Conservation (phyloP, 1,284 basidiomycete species). For the Irpex lacteus region DNA sequence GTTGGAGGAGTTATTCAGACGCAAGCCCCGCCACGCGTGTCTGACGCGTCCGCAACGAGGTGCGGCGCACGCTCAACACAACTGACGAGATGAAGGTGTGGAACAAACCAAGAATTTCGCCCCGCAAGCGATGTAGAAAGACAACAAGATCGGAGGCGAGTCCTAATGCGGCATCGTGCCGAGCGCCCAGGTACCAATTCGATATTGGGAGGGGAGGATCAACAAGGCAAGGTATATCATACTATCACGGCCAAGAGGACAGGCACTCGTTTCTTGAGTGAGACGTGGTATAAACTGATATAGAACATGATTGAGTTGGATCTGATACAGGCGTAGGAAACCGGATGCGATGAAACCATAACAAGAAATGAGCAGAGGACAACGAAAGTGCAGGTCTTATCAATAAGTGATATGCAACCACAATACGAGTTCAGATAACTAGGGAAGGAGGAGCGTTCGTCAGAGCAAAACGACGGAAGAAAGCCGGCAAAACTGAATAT, state of each 20-base stretch:
- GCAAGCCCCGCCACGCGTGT: neutral
- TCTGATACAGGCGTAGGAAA: neutral
- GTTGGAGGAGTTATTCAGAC: neutral
- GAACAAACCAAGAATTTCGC: neutral
- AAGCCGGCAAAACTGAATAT: neutral
- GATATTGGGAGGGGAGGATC: too few species aligned
- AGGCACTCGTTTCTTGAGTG: too few species aligned
- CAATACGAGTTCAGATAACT: neutral
- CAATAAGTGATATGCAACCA: slow-evolving; percentile 1
- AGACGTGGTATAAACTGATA: neutral
- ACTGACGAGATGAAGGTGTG: neutral
- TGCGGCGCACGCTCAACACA: neutral
- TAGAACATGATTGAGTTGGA: neutral
- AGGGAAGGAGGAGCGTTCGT: neutral
- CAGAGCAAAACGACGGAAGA: neutral
- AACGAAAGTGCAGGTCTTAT: slow-evolving; percentile 2
- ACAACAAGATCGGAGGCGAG: neutral
- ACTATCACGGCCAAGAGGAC: too few species aligned
- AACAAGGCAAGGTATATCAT: too few species aligned
- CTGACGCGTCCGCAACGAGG: neutral
- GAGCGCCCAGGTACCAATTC: neutral
- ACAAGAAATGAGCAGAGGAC: neutral
- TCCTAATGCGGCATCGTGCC: too few species aligned
- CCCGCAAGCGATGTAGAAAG: neutral
- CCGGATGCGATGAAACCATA: neutral